Evolutionary conservation across 768 basidiomycete species (phyloP), one percentile per base, ranked within the genome.

Genomic region (Omphalotus guepiniiformis): DNA sequence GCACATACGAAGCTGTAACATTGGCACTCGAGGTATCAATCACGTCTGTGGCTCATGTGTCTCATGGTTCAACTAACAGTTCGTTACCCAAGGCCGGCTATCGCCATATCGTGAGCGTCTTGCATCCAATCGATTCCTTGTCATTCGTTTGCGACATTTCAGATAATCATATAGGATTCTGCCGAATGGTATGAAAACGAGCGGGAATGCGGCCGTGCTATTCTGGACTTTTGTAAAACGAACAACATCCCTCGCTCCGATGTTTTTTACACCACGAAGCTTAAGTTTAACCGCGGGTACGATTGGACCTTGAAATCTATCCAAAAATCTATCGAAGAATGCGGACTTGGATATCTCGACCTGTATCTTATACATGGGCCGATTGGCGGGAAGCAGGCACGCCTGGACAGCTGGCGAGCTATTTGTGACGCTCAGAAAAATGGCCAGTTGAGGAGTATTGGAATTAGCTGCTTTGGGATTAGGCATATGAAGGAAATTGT

Each of bases 301-400:
- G 68, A 71, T 3, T 59, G 71, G 12, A 72, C 74, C 19, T 69
- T 63, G 48, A 68, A 73, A 44, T 64, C 73, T 28, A 79, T 87
- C 50, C 58, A 75, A 52, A 68, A 66, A 36, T 83, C 81, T 2
- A 59, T 87, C 16, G 59, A 75, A 21, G 64, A 61, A 43, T 80
- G 72, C 59, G 74, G 76, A 1, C 65, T 85, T n/a, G 80, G 69
- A 18, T 78, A 80, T 56, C 79, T 87, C 50, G 85, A 88, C 56
- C 65, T 88, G 7, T 89, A 85, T 64, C 74, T 87, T 47, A 73
- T 88, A 26, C 85, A 88, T 54, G 78, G 77, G 13, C 83, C 86
- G 5, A 69, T 82, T 38, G 83, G 83, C 16, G 84, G 84, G 5
- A 67, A 74, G 0, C 51, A 73, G 39, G 73, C 73, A 22, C 69